Conservation (phyloP, 805 yeast species). For the Yamadazyma phyllophila region DNA sequence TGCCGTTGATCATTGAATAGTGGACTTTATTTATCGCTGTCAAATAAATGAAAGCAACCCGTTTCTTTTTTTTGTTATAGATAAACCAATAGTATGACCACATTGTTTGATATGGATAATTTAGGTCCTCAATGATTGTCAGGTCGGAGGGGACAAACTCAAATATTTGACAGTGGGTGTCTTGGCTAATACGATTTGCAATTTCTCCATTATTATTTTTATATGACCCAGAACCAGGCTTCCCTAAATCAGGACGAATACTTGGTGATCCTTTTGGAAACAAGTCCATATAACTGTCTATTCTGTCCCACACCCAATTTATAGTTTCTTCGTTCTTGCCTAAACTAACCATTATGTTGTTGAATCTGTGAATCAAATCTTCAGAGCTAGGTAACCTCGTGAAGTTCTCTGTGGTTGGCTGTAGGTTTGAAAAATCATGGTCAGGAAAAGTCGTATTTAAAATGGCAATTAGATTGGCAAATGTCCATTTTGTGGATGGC, state of each 20-base stretch:
- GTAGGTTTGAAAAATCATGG: conserved; percentile 85
- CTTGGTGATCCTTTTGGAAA: conserved; percentile 23
- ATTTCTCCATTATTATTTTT: conserved; percentile 8
- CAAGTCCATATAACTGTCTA: conserved; percentile 78
- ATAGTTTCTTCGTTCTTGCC: conserved; percentile 41
- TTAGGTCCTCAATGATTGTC: conserved; percentile 60
- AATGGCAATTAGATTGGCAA: conserved; percentile 87
- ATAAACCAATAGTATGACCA: conserved; percentile 91
- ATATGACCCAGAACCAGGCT: conserved; percentile 3
- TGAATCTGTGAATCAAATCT: conserved; percentile 63
- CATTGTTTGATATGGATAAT: conserved; percentile 45
- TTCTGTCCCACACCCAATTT: conserved; percentile 84
- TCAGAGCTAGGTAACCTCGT: conserved; percentile 35
- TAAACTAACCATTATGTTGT: conserved; percentile 63
- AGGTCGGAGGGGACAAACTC: conserved; percentile 61
- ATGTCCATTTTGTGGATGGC: conserved; percentile 81
- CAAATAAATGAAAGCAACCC: conserved; percentile 84
- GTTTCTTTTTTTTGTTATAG: conserved; percentile 84
- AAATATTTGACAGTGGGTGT: conserved; percentile 51
- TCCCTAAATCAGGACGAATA: not conserved
- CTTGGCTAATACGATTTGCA: conserved; percentile 28
- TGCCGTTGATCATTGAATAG: conserved; percentile 30
- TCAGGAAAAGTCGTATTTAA: conserved; percentile 93
- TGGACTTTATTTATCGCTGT: conserved; percentile 46
- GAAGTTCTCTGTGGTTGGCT: conserved; percentile 66